Percentiles rank a stretch among this genome's conserved stretches.
Evolutionary conservation across 495 filamentous ascomycete genomes (phyloP).

Genomic region (Xanthoparmelia taractica): DNA sequence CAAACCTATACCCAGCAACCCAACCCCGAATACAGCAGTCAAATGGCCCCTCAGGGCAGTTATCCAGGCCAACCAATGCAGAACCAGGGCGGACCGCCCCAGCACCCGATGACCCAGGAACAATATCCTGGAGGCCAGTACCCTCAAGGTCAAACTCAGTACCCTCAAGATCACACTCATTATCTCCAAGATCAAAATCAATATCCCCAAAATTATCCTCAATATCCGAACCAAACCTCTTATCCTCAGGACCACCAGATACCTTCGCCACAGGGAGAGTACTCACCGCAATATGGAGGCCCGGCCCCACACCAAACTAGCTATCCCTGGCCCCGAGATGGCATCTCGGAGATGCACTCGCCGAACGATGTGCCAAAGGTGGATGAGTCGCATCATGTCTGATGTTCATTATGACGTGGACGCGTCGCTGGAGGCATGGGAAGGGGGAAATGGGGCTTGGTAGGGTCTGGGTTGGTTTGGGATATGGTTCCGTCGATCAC

Average conservation of each 20-base stretch:
- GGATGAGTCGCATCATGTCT: background rate
- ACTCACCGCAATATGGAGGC: background rate
- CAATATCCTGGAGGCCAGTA: slow-evolving; percentile 5
- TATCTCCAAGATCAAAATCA: background rate
- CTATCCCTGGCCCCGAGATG: background rate
- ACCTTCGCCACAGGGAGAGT: background rate
- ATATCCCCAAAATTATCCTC: slow-evolving; percentile 12
- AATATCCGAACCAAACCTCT: background rate
- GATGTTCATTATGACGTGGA: background rate
- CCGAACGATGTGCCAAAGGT: background rate
- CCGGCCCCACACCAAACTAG: background rate
- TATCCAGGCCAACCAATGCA: slow-evolving; percentile 12
- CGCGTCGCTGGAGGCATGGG: background rate
- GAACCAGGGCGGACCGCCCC: slow-evolving; percentile 6
- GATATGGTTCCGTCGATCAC: background rate
- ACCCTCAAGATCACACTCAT: slow-evolving; percentile 11
- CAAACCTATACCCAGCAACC: background rate
- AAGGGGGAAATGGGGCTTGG: background rate
- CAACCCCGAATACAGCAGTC: background rate
- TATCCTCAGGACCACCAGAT: background rate
- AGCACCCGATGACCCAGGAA: background rate
- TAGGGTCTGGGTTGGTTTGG: background rate
- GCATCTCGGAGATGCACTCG: slow-evolving; percentile 2
- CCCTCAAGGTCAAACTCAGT: slow-evolving; percentile 8
- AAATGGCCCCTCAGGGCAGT: background rate